phyloP scores from a whole-genome alignment of 345 rosid species.

The Eucalyptus melliodora region DNA sequence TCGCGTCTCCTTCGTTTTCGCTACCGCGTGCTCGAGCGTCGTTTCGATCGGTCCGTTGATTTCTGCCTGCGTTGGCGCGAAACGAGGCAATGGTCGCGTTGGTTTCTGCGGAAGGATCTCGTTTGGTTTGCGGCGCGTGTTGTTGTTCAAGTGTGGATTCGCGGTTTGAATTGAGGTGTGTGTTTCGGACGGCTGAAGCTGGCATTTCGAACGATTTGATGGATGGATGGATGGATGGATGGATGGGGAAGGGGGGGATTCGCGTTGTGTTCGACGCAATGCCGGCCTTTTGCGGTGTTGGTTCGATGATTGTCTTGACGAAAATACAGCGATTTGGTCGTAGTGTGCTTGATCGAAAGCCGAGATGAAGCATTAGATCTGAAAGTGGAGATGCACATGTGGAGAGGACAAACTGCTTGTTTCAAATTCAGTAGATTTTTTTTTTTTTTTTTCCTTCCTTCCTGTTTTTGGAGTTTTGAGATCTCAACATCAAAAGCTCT shows the following conservation, averaged over 20 bases:
- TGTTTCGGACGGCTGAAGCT: background rate
- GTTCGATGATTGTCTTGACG: background rate
- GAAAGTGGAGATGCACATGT: background rate
- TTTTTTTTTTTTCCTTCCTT: background rate
- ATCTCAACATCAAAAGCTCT: background rate
- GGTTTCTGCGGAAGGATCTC: background rate
- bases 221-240: background rate
- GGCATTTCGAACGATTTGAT: background rate
- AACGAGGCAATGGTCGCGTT: background rate
- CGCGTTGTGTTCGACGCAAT: fast-evolving
- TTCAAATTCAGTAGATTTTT: background rate
- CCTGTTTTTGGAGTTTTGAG: background rate
- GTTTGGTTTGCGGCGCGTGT: background rate
- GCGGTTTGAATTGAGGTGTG: background rate
- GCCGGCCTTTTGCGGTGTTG: background rate
- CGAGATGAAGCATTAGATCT: background rate
- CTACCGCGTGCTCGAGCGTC: background rate
- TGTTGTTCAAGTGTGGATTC: background rate
- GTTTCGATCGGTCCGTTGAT: background rate
- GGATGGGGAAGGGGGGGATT: background rate
- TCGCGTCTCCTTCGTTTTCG: background rate
- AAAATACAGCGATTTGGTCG: background rate
- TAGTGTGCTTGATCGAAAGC: background rate
- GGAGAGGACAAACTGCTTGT: background rate
- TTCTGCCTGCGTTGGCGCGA: background rate